Percentiles rank a stretch among this genome's conserved stretches.
These are phyloP conservation scores for Spathaspora sp. DNA, from an alignment of 805 yeast species.

Conservation along the genomic window DNA sequence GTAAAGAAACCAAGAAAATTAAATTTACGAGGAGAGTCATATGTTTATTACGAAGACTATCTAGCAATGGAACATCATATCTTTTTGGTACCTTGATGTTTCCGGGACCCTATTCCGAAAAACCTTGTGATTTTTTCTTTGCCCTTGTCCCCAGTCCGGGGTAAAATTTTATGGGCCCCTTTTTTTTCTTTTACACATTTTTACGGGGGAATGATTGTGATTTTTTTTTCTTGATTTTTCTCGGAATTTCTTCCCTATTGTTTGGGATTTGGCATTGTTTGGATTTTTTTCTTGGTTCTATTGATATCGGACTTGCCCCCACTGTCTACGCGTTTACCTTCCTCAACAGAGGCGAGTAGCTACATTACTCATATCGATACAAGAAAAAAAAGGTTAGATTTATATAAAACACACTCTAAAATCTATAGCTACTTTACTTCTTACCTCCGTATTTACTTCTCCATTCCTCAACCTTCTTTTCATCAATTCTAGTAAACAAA, in stretches of 20 bases:
- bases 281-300: background rate
- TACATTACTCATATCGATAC: no score
- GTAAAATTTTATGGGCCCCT: background rate
- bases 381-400: background rate
- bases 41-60: no score
- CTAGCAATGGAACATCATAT: no score
- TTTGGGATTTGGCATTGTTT: no score
- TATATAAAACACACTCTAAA: background rate
- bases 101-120: background rate
- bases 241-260: no score
- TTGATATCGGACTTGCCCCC: background rate
- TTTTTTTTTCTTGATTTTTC: no score
- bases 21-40: no score
- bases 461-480: constrained; percentile 83
- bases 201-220: background rate
- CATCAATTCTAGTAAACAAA: constrained; percentile 89
- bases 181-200: background rate
- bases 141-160: background rate
- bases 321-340: background rate
- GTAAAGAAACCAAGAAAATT: background rate
- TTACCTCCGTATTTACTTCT: constrained; percentile 82
- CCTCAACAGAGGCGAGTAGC: no score
- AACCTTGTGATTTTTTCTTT: background rate
- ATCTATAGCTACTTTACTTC: constrained; percentile 39
- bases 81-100: no score